A percentile compares a stretch with the other conserved stretches of the same genome.
phyloP scores from a whole-genome alignment of 2,329 filamentous ascomycete species.

The Blastomyces emzantsi region DNA sequence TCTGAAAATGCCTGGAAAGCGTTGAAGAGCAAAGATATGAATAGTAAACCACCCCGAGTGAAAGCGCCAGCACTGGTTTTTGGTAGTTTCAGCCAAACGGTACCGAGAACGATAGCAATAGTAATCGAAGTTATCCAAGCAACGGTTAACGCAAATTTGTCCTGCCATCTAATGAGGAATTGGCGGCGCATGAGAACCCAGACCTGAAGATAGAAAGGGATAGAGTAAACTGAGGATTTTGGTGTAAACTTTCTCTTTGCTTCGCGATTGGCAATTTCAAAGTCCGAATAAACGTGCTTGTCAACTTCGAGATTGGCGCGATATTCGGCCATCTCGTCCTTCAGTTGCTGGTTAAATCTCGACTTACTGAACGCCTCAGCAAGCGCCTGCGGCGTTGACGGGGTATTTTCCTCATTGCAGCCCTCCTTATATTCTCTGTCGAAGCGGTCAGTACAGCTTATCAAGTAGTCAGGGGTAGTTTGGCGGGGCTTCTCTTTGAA shows the following conservation, averaged over 20 bases:
- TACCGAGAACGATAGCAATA: slow-evolving; percentile 69
- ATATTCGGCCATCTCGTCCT: slow-evolving; percentile 51
- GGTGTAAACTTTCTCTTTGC: slow-evolving; percentile 66
- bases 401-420: slow-evolving; percentile 40
- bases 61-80: slow-evolving; percentile 62
- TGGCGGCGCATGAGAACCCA: slow-evolving; percentile 58
- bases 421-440: slow-evolving; percentile 68
- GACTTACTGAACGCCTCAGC: slow-evolving; percentile 49
- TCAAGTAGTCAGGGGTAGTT: slow-evolving; percentile 74
- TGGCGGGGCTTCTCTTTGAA: slow-evolving; percentile 66
- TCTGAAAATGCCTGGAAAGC: slow-evolving; percentile 73
- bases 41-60: slow-evolving; percentile 67
- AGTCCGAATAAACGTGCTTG: slow-evolving; percentile 62
- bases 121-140: slow-evolving; percentile 59
- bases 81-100: slow-evolving; percentile 70
- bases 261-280: slow-evolving; percentile 64
- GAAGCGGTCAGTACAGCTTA: slow-evolving; percentile 73
- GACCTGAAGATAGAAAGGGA: slow-evolving; percentile 67
- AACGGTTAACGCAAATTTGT: slow-evolving; percentile 64
- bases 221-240: slow-evolving; percentile 68
- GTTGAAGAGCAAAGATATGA: slow-evolving; percentile 81
- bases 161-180: slow-evolving; percentile 65
- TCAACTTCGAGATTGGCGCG: slow-evolving; percentile 55
- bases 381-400: slow-evolving; percentile 63
- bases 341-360: slow-evolving; percentile 35